Evolutionary conservation across 2,329 filamentous ascomycete genomes (phyloP), one percentile per base, ranked within the genome.

Genomic region (Neobulgaria alba): DNA sequence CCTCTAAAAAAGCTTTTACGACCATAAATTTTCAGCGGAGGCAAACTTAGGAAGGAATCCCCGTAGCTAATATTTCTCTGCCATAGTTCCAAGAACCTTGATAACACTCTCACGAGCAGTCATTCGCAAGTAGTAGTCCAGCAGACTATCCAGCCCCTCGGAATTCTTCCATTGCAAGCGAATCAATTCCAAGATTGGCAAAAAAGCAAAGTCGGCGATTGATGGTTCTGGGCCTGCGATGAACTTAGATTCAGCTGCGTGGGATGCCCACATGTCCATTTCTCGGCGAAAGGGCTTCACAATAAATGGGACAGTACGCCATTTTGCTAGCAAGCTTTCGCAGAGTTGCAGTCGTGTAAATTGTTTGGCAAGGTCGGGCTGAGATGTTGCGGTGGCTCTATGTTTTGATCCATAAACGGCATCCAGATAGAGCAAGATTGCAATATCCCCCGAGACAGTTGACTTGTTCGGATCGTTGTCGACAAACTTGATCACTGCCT

Each of bases 361-460:
- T 15, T 50, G 46, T 5, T 49, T 43, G 5, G 53, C 57, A 8
- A 54, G 36, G 33, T 64, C 46, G 10, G 42, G 18, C 12, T 41
- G 47, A 5, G 47, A 43, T 15, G 21, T 45, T 4, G 33, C 32
- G n/a, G n/a, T n/a, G n/a, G n/a, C n/a, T n/a, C n/a, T n/a, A n/a
- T n/a, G n/a, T 5, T 16, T 29, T 1, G 49, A 43, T 2, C 67
- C 66, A 45, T 77, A 68, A 10, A 67, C 61, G 2, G 71, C 65
- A 44, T 84, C 73, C 1, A 85, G 63, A 44, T 85, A 80, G 8
- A 75, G 56, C 65, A 80, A 65, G 43, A 79, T 72, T 23, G 67
- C 68, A 2, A 69, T 38, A 30, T 72, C 66, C 4, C 75, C 74
- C 5, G 69, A 58, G 0, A 75, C 63, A 0, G 58, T 60, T 2